A percentile compares a stretch with the other conserved stretches of the same genome.
Conservation (phyloP, 2,329 filamentous ascomycete genomes). For the Furcasterigmium sp. region DNA sequence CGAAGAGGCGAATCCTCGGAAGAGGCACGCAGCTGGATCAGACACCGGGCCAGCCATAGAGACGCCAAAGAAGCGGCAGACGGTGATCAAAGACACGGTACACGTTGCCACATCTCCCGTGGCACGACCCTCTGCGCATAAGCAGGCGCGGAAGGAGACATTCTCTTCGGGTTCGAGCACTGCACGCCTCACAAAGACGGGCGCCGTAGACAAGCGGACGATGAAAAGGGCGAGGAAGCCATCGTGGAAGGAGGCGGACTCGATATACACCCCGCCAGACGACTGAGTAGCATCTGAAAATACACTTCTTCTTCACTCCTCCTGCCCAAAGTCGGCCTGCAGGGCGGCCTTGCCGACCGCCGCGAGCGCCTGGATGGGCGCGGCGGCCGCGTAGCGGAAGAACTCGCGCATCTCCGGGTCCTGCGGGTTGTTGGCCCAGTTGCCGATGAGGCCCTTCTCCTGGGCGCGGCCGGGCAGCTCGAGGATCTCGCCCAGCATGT, state of each 20-base stretch:
- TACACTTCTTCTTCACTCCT: constrained; percentile 1
- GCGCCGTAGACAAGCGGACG: neutral
- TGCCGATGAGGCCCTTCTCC: constrained; percentile 35
- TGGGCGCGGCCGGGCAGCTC: constrained; percentile 38
- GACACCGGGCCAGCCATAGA: neutral
- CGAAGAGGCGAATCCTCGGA: neutral
- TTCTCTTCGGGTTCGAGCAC: neutral
- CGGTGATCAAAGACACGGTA: neutral
- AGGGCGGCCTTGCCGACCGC: constrained; percentile 39
- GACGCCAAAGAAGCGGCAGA: neutral
- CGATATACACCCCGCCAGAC: constrained; percentile 1
- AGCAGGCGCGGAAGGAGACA: neutral
- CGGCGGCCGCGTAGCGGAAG: constrained; percentile 43
- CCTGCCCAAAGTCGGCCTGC: constrained; percentile 28
- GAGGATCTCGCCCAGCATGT: constrained; percentile 44
- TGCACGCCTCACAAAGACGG: neutral
- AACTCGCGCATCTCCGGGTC: constrained; percentile 33
- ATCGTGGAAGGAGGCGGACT: neutral
- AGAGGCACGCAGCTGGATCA: neutral
- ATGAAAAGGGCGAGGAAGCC: neutral
- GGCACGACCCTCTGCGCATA: neutral
- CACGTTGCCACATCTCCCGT: neutral
- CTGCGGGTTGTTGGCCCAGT: constrained; percentile 37
- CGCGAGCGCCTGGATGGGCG: constrained; percentile 41
- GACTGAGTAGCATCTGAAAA: neutral